These are phyloP conservation scores for Gnomoniopsis smithogilvyi DNA, from an alignment of 2,329 filamentous ascomycete genomes.

Conservation along the genomic window DNA sequence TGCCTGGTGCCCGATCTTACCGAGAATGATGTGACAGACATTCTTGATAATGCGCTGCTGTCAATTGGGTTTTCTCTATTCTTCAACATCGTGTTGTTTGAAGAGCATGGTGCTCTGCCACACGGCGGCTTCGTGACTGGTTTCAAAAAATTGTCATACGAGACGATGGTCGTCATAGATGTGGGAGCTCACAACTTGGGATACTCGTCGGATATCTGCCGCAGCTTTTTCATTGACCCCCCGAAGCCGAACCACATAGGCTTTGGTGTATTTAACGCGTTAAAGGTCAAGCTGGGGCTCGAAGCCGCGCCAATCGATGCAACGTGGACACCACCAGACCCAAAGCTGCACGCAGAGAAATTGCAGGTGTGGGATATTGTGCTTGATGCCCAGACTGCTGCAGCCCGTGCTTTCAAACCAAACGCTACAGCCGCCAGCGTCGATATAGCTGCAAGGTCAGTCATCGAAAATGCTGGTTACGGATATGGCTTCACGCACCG, in stretches of 20 bases:
- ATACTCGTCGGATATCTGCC: constrained; percentile 62
- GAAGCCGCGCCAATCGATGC: neutral
- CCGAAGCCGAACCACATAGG: constrained; percentile 11
- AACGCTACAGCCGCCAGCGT: constrained; percentile 56
- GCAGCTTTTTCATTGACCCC: constrained; percentile 54
- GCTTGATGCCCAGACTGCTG: constrained; percentile 57
- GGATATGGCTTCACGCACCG: constrained; percentile 59
- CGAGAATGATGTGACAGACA: constrained; percentile 53
- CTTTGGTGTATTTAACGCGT: neutral
- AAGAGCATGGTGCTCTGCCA: constrained; percentile 49
- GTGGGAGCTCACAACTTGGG: constrained; percentile 60
- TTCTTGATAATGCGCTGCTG: constrained; percentile 53
- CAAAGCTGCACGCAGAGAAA: constrained; percentile 42
- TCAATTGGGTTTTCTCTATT: constrained; percentile 54
- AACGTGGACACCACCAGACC: neutral
- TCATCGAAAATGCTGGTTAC: constrained; percentile 58
- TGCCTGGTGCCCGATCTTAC: constrained; percentile 56
- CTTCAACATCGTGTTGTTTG: constrained; percentile 64
- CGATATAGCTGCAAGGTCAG: constrained; percentile 55
- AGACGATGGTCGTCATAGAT: constrained; percentile 60
- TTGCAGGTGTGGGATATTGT: constrained; percentile 58
- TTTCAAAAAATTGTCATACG: constrained; percentile 45
- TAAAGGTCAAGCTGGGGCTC: neutral
- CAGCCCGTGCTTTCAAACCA: constrained; percentile 45
- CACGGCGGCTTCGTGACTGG: constrained; percentile 53